phyloP scores from a whole-genome alignment of 257 asterid species.

The Solanum pinnatisectum region DNA sequence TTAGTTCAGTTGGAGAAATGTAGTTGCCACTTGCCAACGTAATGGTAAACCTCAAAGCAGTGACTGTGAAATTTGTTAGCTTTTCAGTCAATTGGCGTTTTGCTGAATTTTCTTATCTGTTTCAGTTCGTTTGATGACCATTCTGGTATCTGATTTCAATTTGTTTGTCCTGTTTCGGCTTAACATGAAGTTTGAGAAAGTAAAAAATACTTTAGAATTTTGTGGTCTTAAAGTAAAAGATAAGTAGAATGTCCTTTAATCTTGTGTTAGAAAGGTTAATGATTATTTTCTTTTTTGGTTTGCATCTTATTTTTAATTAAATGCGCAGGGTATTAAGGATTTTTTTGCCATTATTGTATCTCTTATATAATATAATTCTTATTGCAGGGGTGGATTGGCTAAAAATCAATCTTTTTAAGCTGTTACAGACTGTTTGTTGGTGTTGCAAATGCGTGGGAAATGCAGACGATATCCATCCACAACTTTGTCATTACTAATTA shows the following conservation, averaged over 20 bases:
- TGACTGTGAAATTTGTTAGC: not conserved
- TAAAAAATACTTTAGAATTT: too few species aligned
- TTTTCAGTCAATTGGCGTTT: not conserved
- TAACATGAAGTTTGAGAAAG: not conserved
- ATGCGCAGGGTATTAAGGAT: not conserved
- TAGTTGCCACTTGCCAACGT: too few species aligned
- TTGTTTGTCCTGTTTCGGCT: not conserved
- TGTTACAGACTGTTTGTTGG: not conserved
- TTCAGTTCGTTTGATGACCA: not conserved
- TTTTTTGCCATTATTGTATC: not conserved
- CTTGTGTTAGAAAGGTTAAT: not conserved
- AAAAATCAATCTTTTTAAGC: not conserved
- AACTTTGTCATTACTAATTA: conserved; percentile 14
- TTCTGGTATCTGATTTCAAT: not conserved
- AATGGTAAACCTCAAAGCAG: not conserved
- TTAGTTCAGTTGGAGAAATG: not conserved
- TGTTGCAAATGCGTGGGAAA: conserved; percentile 19
- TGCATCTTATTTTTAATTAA: not conserved
- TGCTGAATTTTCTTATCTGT: not conserved
- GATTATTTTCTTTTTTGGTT: too few species aligned
- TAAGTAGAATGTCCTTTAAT: not conserved
- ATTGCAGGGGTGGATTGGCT: not conserved
- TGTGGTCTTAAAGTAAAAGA: not conserved
- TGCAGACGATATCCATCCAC: conserved; percentile 10
- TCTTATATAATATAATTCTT: not conserved